These are phyloP conservation scores for Pseudoneurospora amorphoporcata DNA, from an alignment of 495 filamentous ascomycete genomes.

Conservation along the genomic window DNA sequence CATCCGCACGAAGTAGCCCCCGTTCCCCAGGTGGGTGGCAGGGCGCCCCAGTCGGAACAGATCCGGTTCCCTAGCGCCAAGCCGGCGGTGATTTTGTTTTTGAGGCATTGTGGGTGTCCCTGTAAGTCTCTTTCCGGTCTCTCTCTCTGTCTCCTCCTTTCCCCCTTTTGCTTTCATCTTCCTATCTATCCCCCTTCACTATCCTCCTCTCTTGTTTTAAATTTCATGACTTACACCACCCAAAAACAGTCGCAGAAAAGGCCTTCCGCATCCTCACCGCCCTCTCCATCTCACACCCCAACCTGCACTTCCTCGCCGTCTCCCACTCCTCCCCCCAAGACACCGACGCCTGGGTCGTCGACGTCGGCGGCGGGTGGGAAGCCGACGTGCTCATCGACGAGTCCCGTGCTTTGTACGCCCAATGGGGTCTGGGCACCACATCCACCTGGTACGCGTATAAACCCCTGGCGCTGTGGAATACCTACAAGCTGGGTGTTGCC, in stretches of 20 bases:
- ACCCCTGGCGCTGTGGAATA: constrained; percentile 35
- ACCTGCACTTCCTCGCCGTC: constrained; percentile 46
- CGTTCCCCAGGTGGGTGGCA: constrained; percentile 31
- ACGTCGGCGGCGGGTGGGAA: constrained; percentile 42
- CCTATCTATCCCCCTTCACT: neutral
- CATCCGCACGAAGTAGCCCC: constrained; percentile 17
- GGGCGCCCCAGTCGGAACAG: constrained; percentile 37
- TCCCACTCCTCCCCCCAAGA: constrained; percentile 42
- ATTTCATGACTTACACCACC: neutral
- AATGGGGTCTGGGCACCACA: constrained; percentile 44
- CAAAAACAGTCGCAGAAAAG: constrained; percentile 45
- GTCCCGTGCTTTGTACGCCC: constrained; percentile 37
- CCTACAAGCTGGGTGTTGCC: constrained; percentile 36
- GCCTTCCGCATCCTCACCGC: constrained; percentile 38
- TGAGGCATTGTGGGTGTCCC: constrained; percentile 53
- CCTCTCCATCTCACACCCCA: constrained; percentile 33
- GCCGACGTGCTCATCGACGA: constrained; percentile 44
- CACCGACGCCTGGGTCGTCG: constrained; percentile 44
- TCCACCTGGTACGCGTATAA: constrained; percentile 40
- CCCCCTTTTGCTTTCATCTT: neutral
- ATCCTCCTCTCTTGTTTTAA: no score
- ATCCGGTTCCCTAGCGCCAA: constrained; percentile 36
- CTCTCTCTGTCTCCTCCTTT: neutral
- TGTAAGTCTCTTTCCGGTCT: constrained; percentile 28
- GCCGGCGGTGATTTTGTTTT: constrained; percentile 44